Conservation (phyloP, 352 stramenopile species). For the Halophytophthora polymorphica region DNA sequence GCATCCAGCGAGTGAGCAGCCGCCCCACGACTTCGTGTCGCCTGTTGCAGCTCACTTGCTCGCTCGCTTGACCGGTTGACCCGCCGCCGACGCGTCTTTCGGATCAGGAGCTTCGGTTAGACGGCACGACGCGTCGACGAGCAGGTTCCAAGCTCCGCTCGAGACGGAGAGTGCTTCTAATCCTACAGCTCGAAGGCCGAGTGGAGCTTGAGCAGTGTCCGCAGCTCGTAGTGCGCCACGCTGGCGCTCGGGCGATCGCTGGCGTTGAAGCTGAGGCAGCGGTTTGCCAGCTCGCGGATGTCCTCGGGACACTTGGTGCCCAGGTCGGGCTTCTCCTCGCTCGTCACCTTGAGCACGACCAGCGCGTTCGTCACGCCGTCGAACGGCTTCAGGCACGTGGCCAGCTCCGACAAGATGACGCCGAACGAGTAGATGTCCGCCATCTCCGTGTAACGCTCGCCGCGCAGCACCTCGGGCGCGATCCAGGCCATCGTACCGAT, state of each 20-base stretch:
- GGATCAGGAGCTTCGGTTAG: background rate
- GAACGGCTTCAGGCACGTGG: constrained; percentile 63
- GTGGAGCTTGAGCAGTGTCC: constrained; percentile 65
- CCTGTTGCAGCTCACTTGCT: no score
- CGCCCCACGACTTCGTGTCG: no score
- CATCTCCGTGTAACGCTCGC: constrained; percentile 84
- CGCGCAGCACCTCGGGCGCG: constrained; percentile 70
- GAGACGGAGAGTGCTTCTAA: constrained; percentile 13
- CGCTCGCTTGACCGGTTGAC: no score
- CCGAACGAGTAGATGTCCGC: constrained; percentile 88
- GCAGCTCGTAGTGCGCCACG: constrained; percentile 73
- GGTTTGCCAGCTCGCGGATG: constrained; percentile 52
- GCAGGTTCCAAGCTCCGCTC: constrained; percentile 12
- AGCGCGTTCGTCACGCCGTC: constrained; percentile 65
- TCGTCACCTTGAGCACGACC: constrained; percentile 76
- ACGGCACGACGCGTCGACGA: constrained; percentile 10
- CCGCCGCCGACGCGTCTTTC: no score
- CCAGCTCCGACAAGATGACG: constrained; percentile 72
- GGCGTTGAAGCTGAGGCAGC: constrained; percentile 66
- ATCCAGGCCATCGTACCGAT: constrained; percentile 88
- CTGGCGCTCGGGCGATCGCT: constrained; percentile 66
- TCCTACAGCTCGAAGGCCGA: constrained; percentile 51
- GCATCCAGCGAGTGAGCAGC: no score
- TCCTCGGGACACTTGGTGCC: constrained; percentile 59
- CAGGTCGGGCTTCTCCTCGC: constrained; percentile 60